phyloP scores from a whole-genome alignment of 169 alveolate genomes.

The Plasmodium vivax region DNA sequence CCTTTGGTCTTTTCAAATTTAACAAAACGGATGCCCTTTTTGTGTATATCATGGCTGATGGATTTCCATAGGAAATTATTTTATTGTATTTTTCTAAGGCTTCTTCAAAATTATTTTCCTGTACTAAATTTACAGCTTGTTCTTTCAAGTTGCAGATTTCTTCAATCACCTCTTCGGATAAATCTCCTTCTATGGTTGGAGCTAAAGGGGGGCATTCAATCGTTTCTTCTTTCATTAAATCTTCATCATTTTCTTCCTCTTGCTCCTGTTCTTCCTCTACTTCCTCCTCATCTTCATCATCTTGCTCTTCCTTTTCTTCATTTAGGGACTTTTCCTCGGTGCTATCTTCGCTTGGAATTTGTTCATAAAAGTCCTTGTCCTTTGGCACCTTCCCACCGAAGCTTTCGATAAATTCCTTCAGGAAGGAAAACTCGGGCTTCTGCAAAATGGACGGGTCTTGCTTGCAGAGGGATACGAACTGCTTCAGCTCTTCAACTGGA shows the following conservation, averaged over 20 bases:
- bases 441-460: conserved; percentile 78
- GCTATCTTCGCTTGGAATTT: conserved; percentile 59
- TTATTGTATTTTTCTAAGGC: conserved; percentile 77
- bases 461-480: conserved; percentile 76
- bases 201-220: conserved; percentile 81
- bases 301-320: conserved; percentile 22
- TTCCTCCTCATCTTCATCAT: conserved; percentile 72
- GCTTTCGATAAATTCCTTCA: conserved; percentile 77
- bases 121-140: conserved; percentile 75
- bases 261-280: conserved; percentile 74
- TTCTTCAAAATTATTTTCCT: conserved; percentile 71
- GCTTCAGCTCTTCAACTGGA: conserved; percentile 81
- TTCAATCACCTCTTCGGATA: conserved; percentile 78
- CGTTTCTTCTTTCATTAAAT: conserved; percentile 77
- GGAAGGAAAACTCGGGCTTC: conserved; percentile 79
- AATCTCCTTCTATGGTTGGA: conserved; percentile 79
- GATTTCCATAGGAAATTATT: conserved; percentile 79
- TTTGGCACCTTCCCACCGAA: conserved; percentile 77
- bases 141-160: conserved; percentile 78
- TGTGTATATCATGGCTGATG: conserved; percentile 84
- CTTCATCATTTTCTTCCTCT: conserved; percentile 51
- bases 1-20: conserved; percentile 77
- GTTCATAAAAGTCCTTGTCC: conserved; percentile 24
- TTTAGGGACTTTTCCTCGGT: conserved; percentile 49
- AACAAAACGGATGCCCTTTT: conserved; percentile 82